phyloP scores from a whole-genome alignment of 768 basidiomycete genomes.

The Wakefieldia striispora region DNA sequence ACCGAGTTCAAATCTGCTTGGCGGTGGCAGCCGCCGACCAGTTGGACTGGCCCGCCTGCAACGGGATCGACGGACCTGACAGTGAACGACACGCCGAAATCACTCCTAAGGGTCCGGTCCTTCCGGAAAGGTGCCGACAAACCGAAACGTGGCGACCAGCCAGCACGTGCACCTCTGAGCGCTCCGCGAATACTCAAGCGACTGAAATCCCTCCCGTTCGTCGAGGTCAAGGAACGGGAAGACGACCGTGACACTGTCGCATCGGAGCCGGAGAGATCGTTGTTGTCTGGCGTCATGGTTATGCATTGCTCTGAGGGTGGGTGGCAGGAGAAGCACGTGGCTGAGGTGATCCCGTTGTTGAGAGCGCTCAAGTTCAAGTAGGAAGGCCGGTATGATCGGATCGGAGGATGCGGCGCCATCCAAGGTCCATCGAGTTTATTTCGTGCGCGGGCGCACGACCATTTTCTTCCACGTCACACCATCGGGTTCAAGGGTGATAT shows the following conservation, averaged over 20 bases:
- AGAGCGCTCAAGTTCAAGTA: constrained; percentile 25
- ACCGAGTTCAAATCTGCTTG: background rate
- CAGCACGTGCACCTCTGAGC: background rate
- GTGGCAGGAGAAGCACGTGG: constrained; percentile 25
- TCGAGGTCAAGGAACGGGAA: background rate
- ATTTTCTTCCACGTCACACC: background rate
- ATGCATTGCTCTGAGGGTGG: constrained; percentile 10
- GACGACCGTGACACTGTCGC: background rate
- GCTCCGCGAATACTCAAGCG: constrained; percentile 1
- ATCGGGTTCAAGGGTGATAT: background rate
- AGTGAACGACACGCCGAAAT: background rate
- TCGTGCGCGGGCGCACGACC: background rate
- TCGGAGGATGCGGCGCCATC: background rate
- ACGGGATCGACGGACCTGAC: background rate
- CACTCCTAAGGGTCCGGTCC: background rate
- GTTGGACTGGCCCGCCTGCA: constrained; percentile 23
- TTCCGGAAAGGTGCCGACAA: background rate
- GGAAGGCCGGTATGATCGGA: background rate
- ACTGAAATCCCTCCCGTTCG: background rate
- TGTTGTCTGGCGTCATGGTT: background rate
- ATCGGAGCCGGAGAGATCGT: background rate
- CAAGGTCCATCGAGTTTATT: background rate
- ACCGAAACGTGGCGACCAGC: background rate
- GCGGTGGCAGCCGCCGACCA: constrained; percentile 24
- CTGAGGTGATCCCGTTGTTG: constrained; percentile 30